A percentile compares a stretch with the other conserved stretches of the same genome.
phyloP scores from a whole-genome alignment of 73 alveolate genomes.

The Blepharisma japonicum region DNA sequence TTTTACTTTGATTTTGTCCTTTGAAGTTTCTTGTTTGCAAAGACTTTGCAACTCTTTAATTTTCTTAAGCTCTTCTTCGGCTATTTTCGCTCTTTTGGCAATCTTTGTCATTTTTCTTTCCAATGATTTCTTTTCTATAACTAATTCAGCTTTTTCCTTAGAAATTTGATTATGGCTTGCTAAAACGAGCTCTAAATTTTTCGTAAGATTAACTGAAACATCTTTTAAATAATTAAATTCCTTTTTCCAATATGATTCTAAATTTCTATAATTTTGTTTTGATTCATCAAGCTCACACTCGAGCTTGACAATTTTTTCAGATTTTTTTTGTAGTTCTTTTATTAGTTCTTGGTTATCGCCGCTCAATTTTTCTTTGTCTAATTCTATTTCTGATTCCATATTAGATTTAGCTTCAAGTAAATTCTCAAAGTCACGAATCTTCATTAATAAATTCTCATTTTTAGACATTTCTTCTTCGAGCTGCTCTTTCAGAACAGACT shows the following conservation, averaged over 20 bases:
- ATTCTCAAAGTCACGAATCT: background rate
- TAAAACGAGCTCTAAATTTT: too few species aligned
- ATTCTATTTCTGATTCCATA: background rate
- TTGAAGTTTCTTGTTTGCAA: too few species aligned
- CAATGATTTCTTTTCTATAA: too few species aligned
- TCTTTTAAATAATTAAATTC: background rate
- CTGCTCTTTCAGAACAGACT: background rate
- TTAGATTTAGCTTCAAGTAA: background rate
- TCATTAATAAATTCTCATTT: background rate
- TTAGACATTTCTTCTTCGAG: background rate
- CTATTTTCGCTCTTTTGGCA: too few species aligned
- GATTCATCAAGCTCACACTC: slow-evolving; percentile 7
- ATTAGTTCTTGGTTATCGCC: background rate
- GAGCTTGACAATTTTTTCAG: slow-evolving; percentile 3
- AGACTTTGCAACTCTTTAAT: too few species aligned
- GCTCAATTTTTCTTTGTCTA: background rate
- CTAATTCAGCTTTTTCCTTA: too few species aligned
- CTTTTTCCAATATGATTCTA: background rate
- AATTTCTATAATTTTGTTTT: background rate
- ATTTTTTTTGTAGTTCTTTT: background rate
- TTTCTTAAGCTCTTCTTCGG: too few species aligned
- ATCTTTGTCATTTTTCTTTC: too few species aligned
- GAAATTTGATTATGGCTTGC: too few species aligned
- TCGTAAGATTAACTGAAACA: background rate
- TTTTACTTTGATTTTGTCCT: too few species aligned